A percentile compares a stretch with the other conserved stretches of the same genome.
phyloP scores from a whole-genome alignment of 1,284 basidiomycete genomes.

The Agroathelia rolfsii region DNA sequence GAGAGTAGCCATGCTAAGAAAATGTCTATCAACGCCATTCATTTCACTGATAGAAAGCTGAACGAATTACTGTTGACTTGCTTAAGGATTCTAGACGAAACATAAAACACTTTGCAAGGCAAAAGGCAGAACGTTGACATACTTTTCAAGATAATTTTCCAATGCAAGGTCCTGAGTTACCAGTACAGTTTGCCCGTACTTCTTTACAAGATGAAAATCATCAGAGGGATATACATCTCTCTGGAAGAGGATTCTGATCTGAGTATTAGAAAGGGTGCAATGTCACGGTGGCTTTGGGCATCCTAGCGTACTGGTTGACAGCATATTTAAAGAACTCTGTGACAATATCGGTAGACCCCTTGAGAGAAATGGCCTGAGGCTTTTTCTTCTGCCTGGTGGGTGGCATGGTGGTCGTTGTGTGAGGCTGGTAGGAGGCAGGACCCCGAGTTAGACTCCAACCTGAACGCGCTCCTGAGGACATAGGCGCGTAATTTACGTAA shows the following conservation, averaged over 20 bases:
- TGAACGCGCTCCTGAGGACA: too few relatives aligned
- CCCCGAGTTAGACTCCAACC: too few relatives aligned
- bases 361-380: constrained; percentile 81
- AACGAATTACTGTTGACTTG: constrained; percentile 77
- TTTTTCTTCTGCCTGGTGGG: constrained; percentile 54
- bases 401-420: constrained; percentile 21
- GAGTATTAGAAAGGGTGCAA: constrained; percentile 8
- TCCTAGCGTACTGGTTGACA: constrained; percentile 75
- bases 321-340: constrained; percentile 99
- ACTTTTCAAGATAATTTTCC: constrained; percentile 86
- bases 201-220: constrained; percentile 99
- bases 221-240: constrained; percentile 95
- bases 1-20: constrained; percentile 81
- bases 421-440: too few relatives aligned
- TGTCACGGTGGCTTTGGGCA: constrained; percentile 8
- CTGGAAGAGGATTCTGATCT: constrained; percentile 94
- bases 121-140: constrained; percentile 13
- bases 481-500: too few relatives aligned
- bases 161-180: constrained; percentile 89
- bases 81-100: constrained; percentile 63
- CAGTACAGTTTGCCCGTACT: constrained; percentile 93
- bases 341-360: constrained; percentile 91
- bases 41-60: constrained; percentile 5
- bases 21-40: constrained; percentile 10
- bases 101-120: too few relatives aligned